These are phyloP conservation scores for Sporothrix phasma DNA, from an alignment of 2,329 filamentous ascomycete genomes.

Conservation along the genomic window DNA sequence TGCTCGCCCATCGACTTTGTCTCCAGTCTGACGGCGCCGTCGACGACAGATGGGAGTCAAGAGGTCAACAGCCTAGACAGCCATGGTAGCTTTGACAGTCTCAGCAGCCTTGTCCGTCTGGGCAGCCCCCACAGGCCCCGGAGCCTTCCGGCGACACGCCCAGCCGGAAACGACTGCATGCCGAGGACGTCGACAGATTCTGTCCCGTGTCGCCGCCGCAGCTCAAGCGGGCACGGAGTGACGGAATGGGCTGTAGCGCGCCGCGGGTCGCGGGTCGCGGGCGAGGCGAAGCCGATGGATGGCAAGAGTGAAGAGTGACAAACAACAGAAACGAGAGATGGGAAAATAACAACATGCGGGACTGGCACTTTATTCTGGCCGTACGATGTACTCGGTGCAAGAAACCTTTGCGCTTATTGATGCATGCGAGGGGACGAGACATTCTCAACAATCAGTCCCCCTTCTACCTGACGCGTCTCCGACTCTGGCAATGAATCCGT, in stretches of 20 bases:
- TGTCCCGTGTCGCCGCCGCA: slow-evolving; percentile 15
- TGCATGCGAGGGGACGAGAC: not conserved
- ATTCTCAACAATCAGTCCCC: not conserved
- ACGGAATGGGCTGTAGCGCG: not conserved
- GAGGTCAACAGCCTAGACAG: not conserved
- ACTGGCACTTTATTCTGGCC: too few species aligned
- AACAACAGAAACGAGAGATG: too few species aligned
- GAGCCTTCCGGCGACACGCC: not conserved
- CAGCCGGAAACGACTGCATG: not conserved
- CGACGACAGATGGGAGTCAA: not conserved
- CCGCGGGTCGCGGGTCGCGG: too few species aligned
- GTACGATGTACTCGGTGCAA: too few species aligned
- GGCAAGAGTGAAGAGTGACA: not conserved
- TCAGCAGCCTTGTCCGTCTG: not conserved
- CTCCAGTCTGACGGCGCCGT: not conserved
- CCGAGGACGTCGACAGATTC: not conserved
- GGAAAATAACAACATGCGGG: too few species aligned
- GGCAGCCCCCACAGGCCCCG: not conserved
- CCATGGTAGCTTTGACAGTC: not conserved
- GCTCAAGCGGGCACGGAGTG: slow-evolving; percentile 13
- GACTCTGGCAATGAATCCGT: not conserved
- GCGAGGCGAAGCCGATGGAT: not conserved
- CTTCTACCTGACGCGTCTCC: not conserved
- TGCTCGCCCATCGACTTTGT: slow-evolving; percentile 4
- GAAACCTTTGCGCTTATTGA: not conserved